Percentiles rank a stretch among this genome's conserved stretches.
phyloP scores from a whole-genome alignment of 768 basidiomycete genomes.

The Phanerochaete sordida region DNA sequence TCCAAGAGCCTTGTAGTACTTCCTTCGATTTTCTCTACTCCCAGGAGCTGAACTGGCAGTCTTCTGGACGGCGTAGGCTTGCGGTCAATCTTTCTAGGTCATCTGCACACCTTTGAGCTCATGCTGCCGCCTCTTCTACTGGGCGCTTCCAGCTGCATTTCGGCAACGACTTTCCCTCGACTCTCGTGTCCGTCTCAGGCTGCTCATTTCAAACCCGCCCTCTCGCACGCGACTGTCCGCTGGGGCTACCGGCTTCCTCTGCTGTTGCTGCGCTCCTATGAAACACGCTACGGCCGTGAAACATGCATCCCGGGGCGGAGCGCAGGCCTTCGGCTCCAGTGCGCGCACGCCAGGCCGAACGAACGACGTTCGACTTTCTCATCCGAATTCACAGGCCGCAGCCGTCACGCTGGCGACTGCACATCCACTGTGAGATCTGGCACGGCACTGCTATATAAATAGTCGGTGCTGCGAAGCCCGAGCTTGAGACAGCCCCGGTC shows the following conservation, averaged over 20 bases:
- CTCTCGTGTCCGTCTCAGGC: background rate
- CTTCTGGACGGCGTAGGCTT: too few relatives aligned
- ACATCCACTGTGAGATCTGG: background rate
- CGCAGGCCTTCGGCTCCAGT: background rate
- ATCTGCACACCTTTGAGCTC: too few relatives aligned
- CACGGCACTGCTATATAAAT: background rate
- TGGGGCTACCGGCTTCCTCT: background rate
- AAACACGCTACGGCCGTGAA: background rate
- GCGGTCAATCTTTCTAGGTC: too few relatives aligned
- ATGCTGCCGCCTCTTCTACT: too few relatives aligned
- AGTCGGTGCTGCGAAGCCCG: background rate
- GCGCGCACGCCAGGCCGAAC: background rate
- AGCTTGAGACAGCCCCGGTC: background rate
- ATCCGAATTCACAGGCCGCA: background rate
- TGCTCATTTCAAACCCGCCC: background rate
- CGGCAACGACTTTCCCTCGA: too few relatives aligned
- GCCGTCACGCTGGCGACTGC: background rate
- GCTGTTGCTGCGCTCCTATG: background rate
- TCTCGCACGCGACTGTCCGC: background rate
- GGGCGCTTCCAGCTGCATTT: too few relatives aligned
- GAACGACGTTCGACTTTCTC: background rate
- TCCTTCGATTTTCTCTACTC: too few relatives aligned
- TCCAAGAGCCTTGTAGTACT: too few relatives aligned
- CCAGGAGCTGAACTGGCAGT: too few relatives aligned
- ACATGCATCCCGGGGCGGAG: background rate